phyloP scores from a whole-genome alignment of 495 filamentous ascomycete genomes.

The Aspergillus conjunctus region DNA sequence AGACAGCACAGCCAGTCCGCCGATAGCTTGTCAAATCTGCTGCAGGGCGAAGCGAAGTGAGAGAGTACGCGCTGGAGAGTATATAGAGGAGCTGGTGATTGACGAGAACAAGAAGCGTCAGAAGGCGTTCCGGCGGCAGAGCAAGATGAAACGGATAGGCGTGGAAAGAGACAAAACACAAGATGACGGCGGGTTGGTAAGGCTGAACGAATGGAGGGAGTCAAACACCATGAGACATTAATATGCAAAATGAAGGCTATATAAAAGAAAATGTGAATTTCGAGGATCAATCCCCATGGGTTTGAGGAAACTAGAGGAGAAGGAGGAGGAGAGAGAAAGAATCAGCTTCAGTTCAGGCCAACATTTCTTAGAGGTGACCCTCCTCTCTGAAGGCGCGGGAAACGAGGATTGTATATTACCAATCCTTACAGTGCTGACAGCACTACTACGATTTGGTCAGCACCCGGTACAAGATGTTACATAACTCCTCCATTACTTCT shows the following conservation, averaged over 20 bases:
- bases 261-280: constrained; percentile 14
- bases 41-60: not conserved
- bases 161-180: constrained; percentile 12
- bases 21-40: not conserved
- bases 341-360: constrained; percentile 21
- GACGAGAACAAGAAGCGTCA: not conserved
- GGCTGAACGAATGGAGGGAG: constrained; percentile 25
- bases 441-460: constrained; percentile 7
- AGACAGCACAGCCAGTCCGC: constrained; percentile 31
- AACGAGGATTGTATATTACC: constrained; percentile 22
- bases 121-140: not conserved
- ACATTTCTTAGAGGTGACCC: constrained; percentile 16
- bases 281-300: constrained; percentile 14
- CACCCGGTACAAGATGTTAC: constrained; percentile 7
- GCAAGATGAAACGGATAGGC: constrained; percentile 5
- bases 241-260: constrained; percentile 22
- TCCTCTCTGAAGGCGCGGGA: constrained; percentile 16
- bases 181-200: constrained; percentile 16
- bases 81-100: constrained; percentile 6
- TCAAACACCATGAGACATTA: constrained; percentile 29
- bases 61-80: not conserved
- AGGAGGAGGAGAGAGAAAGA: constrained; percentile 21
- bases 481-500: constrained; percentile 2
- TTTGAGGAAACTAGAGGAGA: constrained; percentile 17
- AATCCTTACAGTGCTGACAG: constrained; percentile 2